phyloP scores from a whole-genome alignment of 306 rosid species.

The Vicia villosa region DNA sequence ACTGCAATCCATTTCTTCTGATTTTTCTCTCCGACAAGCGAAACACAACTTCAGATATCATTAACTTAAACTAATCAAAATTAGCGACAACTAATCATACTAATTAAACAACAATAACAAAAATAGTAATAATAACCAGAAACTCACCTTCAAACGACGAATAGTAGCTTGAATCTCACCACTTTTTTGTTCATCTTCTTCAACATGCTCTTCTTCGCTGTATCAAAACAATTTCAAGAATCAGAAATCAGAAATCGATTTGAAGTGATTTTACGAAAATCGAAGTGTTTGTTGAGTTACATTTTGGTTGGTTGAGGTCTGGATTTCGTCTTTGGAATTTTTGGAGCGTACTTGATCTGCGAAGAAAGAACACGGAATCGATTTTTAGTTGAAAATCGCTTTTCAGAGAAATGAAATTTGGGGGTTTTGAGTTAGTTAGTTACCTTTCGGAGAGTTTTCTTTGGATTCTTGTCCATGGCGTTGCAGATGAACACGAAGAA shows the following conservation, averaged over 20 bases:
- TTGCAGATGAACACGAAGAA: constrained; percentile 31
- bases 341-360: constrained; percentile 64
- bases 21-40: neutral
- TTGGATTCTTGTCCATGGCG: constrained; percentile 53
- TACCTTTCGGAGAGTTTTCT: constrained; percentile 50
- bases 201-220: constrained; percentile 46
- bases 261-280: neutral
- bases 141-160: constrained; percentile 53
- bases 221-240: constrained; percentile 24
- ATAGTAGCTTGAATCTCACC: constrained; percentile 41
- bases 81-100: neutral
- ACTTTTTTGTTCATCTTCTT: constrained; percentile 41
- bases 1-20: neutral
- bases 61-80: neutral
- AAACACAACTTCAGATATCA: neutral
- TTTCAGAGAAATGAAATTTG: neutral
- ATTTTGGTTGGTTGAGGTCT: constrained; percentile 27
- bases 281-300: constrained; percentile 36
- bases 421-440: neutral
- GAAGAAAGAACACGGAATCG: neutral
- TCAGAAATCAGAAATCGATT: constrained; percentile 1
- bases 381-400: neutral
- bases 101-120: neutral
- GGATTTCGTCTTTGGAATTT: constrained; percentile 47
- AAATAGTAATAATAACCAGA: neutral